Conservation (phyloP, 495 filamentous ascomycete genomes). For the Friedmanniomyces endolithicus region DNA sequence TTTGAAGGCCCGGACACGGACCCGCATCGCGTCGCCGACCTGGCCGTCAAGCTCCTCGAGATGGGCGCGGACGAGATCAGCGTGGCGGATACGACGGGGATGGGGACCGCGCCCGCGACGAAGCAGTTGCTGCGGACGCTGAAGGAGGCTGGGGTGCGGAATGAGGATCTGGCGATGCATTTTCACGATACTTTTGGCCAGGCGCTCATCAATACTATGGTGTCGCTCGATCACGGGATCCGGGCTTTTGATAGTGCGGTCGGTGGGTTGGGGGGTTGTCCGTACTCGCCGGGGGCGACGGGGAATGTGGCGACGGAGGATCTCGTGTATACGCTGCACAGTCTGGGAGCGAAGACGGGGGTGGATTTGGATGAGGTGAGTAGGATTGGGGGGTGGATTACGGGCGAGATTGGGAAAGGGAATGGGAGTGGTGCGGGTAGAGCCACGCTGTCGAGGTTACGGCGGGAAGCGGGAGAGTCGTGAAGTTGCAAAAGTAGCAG, state of each 20-base stretch:
- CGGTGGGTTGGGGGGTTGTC: conserved; percentile 85
- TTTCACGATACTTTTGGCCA: conserved; percentile 97
- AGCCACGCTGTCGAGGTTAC: conserved; percentile 28
- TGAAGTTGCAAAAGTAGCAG: neutral
- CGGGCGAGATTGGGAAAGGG: conserved; percentile 55
- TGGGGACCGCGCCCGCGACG: conserved; percentile 81
- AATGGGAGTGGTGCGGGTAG: conserved; percentile 39
- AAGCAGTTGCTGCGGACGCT: conserved; percentile 57
- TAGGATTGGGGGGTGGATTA: conserved; percentile 83
- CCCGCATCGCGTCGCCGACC: conserved; percentile 67
- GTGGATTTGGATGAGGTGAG: conserved; percentile 73
- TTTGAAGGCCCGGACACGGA: conserved; percentile 80
- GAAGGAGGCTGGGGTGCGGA: conserved; percentile 60
- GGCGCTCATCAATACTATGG: conserved; percentile 78
- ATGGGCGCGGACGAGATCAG: conserved; percentile 95
- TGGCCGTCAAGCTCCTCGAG: conserved; percentile 70
- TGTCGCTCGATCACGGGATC: conserved; percentile 78
- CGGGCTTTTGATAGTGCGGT: conserved; percentile 82
- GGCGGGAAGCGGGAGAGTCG: conserved; percentile 18
- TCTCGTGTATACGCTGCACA: conserved; percentile 77
- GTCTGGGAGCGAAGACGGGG: conserved; percentile 74
- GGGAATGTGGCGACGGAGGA: conserved; percentile 95
- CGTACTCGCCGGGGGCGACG: conserved; percentile 84
- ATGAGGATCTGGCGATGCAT: conserved; percentile 76
- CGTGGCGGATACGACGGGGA: conserved; percentile 89